Evolutionary conservation across 2,329 filamentous ascomycete genomes (phyloP).

Genomic region (Aspergillus glaucus): DNA sequence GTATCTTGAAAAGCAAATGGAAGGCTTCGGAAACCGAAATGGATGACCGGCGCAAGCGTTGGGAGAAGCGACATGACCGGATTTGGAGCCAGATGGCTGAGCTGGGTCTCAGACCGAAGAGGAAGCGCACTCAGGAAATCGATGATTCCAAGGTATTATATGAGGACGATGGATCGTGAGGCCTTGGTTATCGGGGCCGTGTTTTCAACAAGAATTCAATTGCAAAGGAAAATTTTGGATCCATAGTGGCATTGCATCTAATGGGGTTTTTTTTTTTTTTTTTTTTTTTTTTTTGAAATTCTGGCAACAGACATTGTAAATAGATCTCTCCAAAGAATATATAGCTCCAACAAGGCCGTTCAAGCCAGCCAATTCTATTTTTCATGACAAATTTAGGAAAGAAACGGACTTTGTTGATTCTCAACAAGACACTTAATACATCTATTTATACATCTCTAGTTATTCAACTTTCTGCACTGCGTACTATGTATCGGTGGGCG

Average conservation of each 20-base stretch:
- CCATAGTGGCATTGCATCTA: not conserved
- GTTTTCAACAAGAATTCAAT: not conserved
- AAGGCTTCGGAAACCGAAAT: conserved; percentile 33
- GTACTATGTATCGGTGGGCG: not conserved
- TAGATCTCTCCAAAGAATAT: too few relatives aligned
- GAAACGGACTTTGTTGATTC: too few relatives aligned
- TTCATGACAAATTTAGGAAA: too few relatives aligned
- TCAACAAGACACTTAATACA: too few relatives aligned
- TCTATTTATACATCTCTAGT: too few relatives aligned
- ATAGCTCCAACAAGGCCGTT: too few relatives aligned
- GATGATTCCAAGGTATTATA: conserved; percentile 23
- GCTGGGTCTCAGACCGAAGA: conserved; percentile 52
- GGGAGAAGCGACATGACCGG: conserved; percentile 39
- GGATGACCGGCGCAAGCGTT: conserved; percentile 35
- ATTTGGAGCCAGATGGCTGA: conserved; percentile 43
- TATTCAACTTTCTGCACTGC: not conserved
- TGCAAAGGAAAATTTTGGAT: not conserved
- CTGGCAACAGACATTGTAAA: not conserved
- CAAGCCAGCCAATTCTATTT: too few relatives aligned
- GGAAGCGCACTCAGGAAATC: conserved; percentile 30
- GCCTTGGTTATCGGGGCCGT: not conserved
- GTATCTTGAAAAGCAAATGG: conserved; percentile 64
- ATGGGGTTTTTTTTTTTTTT: not conserved
- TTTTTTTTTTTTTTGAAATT: not conserved
- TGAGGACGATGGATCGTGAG: conserved; percentile 7